Conservation (phyloP, 78 protist genomes). For the Dictyostelium intermedium region DNA sequence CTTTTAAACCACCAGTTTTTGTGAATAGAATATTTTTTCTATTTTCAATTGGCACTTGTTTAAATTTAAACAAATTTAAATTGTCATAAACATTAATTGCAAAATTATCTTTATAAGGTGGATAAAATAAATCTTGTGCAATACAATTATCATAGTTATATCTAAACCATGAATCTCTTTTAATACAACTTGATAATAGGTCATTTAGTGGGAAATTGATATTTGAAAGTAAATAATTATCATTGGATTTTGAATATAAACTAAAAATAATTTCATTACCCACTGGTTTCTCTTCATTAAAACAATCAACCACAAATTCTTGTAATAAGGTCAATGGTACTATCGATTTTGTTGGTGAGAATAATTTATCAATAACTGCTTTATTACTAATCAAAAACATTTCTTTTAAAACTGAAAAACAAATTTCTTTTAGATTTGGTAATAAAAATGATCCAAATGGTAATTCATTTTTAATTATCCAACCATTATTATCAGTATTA, state of each 20-base stretch:
- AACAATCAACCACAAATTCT: neutral
- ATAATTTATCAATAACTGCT: neutral
- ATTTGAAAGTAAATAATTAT: neutral
- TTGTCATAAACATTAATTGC: conserved; percentile 40
- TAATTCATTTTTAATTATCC: neutral
- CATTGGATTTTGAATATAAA: neutral
- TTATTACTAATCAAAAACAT: conserved; percentile 9
- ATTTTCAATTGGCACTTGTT: neutral
- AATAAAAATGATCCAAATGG: neutral
- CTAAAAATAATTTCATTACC: conserved; percentile 9
- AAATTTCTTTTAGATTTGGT: conserved; percentile 6
- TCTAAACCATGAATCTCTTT: conserved; percentile 6
- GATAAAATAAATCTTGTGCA: conserved; percentile 3
- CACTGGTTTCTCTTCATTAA: conserved; percentile 23
- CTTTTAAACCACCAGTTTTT: neutral
- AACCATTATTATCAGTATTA: neutral
- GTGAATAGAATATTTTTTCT: neutral
- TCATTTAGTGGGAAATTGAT: neutral
- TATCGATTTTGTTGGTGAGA: neutral
- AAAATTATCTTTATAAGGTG: neutral
- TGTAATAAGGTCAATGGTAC: neutral
- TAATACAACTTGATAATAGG: neutral
- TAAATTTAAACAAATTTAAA: neutral
- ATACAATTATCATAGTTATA: neutral
- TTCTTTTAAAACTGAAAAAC: conserved; percentile 29